Conservation (phyloP, 352 stramenopile genomes). For the Pythium phragmitis region DNA sequence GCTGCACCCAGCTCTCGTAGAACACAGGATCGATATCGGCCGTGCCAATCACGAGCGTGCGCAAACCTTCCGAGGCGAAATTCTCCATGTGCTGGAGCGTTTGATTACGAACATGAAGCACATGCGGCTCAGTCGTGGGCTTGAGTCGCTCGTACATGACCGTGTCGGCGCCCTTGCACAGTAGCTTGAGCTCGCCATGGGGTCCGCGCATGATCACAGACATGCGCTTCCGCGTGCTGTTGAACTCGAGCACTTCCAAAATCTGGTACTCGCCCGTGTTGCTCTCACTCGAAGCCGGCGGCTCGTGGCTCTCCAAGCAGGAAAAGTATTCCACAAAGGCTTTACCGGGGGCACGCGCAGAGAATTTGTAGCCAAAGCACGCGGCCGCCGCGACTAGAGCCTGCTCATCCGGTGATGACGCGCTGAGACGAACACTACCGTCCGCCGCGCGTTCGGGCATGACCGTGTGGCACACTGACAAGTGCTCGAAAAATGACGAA, state of each 20-base stretch:
- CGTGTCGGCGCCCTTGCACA: constrained; percentile 89
- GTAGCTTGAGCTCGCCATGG: constrained; percentile 55
- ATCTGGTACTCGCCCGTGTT: constrained; percentile 71
- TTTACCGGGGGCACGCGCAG: constrained; percentile 63
- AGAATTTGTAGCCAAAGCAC: constrained; percentile 86
- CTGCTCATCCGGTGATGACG: constrained; percentile 91
- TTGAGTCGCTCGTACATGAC: constrained; percentile 87
- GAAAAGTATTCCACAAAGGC: constrained; percentile 78
- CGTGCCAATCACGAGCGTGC: constrained; percentile 87
- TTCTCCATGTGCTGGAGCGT: constrained; percentile 86
- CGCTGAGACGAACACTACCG: constrained; percentile 81
- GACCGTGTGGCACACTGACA: constrained; percentile 95
- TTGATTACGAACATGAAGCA: constrained; percentile 54
- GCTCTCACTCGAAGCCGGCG: constrained; percentile 25
- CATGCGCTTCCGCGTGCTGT: constrained; percentile 95
- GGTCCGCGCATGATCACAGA: constrained; percentile 84
- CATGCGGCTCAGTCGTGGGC: constrained; percentile 40
- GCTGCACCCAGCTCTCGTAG: constrained; percentile 64
- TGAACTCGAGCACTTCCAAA: constrained; percentile 93
- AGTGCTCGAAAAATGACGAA: constrained; percentile 79
- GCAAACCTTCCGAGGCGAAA: constrained; percentile 87
- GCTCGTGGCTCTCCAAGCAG: constrained; percentile 33
- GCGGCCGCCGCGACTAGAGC: constrained; percentile 80
- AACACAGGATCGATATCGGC: constrained; percentile 55
- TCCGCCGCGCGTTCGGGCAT: constrained; percentile 95